Base-by-base conservation (phyloP, 208 protist species). In the Herpetomonas tarakana region DNA sequence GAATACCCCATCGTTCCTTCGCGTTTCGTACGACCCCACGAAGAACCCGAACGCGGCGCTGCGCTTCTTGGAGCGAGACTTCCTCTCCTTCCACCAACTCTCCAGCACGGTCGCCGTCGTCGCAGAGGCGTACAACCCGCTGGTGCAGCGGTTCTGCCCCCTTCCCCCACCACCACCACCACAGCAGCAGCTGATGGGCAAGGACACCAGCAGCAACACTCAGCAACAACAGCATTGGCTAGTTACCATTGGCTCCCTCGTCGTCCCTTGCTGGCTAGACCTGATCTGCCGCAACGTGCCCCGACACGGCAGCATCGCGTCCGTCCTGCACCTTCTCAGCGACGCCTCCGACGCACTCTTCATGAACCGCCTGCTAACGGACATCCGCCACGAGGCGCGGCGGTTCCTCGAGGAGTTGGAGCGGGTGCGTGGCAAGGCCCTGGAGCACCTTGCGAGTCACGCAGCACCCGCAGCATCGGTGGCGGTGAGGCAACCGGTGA, bases 231-330 rank as follows among this genome's bases (percentile, higher is more conserved):
- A n/a, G n/a, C n/a, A n/a, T n/a, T 41, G 35, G 35, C 14, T 14
- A 18, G 35, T 52, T 12, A 52, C 22, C 11, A 19, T 52, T 12
- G 46, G 46, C 7, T 52, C 46, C 7, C 12, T 52, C 4, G 9
- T 19, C 7, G n/a, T 52, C 9, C 46, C 46, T 19, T 52, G 46
- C 46, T 52, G 46, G 46, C 46, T 52, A 12, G 46, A 52, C n/a
- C 11, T 52, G 46, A 18, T 26, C 7, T 26, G 18, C 19, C 12
- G 24, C 18, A 18, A 18, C n/a, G 46, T 26, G 9, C 22, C 46
- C 19, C 46, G 24, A 21, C 46, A 26, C 46, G 7, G 11, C 7
- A 52, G 21, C 46, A 18, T 26, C 46, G 18, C 46, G 12, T 52
- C 19, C 12, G 46, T 52, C 22, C 11, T 52, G 7, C 22, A 27